Evolutionary conservation across 1,139 yeast genomes (phyloP), one percentile per base, ranked within the genome.

Genomic region (Hansenula anomala): DNA sequence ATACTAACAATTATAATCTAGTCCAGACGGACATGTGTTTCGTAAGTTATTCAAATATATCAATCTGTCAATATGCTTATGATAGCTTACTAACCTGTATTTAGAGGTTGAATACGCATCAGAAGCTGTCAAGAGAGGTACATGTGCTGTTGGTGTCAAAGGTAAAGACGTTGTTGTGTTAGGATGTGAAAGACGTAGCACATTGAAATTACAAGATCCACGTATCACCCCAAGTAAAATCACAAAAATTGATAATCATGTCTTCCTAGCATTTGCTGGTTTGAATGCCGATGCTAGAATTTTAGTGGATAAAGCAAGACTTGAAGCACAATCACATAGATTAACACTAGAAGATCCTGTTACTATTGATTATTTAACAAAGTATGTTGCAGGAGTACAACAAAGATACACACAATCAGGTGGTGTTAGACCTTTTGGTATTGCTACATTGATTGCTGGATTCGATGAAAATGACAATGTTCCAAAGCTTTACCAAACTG

Each of bases 21-120:
- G 95, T 61, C 99, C 99, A 47, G 98, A 92, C 68, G 99, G 99
- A 49, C 97, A 92, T 63, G 96, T 90, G 61, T 92, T 92, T 71
- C 97, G 82, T 75, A 71, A 45, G 80, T 73, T 32, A 20, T 20
- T 20, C n/a, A n/a, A n/a, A n/a, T n/a, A n/a, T n/a, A n/a, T n/a
- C n/a, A n/a, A n/a, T n/a, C n/a, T n/a, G n/a, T n/a, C n/a, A n/a
- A n/a, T n/a, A n/a, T n/a, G n/a, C n/a, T n/a, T n/a, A n/a, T n/a
- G n/a, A n/a, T n/a, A n/a, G n/a, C n/a, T n/a, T n/a, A n/a, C n/a
- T n/a, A n/a, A n/a, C n/a, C n/a, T n/a, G n/a, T n/a, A 20, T 20
- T 16, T 58, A 76, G 82, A 92, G 74, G 98, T 94, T 34, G 98
- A 92, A 66, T 92, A 92, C 58, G 99, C 98, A 23, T 75, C 86